Conservation (phyloP, 495 filamentous ascomycete species). For the Podospora anserina region DNA sequence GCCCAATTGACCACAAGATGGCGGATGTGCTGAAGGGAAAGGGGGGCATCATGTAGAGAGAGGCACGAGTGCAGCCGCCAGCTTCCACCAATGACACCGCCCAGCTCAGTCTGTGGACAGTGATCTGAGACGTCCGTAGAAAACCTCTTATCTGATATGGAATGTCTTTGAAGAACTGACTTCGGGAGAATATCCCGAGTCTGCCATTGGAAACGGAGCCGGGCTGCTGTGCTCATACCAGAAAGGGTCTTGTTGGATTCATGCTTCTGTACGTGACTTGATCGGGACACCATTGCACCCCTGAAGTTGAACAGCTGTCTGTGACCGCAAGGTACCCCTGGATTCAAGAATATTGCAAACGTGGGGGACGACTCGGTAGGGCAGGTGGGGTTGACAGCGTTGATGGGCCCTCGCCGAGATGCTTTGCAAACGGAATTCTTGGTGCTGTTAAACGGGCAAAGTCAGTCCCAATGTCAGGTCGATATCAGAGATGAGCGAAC, state of each 20-base stretch:
- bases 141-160: background rate
- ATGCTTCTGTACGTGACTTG: conserved; percentile 6
- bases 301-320: background rate
- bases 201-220: background rate
- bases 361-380: conserved; percentile 3
- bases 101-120: background rate
- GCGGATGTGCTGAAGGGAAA: background rate
- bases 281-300: conserved; percentile 4
- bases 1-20: background rate
- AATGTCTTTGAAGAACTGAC: background rate
- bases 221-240: background rate
- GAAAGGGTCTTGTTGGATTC: conserved; percentile 3
- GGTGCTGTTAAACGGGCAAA: background rate
- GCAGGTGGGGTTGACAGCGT: background rate
- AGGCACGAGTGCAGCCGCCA: background rate
- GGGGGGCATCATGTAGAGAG: background rate
- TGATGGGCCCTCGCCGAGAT: background rate
- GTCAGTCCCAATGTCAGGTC: background rate
- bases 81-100: background rate
- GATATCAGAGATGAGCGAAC: background rate
- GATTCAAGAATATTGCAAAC: background rate
- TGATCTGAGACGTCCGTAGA: background rate
- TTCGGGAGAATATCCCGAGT: background rate
- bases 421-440: background rate
- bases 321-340: conserved; percentile 1